Base-by-base conservation (phyloP, 2,329 filamentous ascomycete species). In the Sodiomyces alkalinus region DNA sequence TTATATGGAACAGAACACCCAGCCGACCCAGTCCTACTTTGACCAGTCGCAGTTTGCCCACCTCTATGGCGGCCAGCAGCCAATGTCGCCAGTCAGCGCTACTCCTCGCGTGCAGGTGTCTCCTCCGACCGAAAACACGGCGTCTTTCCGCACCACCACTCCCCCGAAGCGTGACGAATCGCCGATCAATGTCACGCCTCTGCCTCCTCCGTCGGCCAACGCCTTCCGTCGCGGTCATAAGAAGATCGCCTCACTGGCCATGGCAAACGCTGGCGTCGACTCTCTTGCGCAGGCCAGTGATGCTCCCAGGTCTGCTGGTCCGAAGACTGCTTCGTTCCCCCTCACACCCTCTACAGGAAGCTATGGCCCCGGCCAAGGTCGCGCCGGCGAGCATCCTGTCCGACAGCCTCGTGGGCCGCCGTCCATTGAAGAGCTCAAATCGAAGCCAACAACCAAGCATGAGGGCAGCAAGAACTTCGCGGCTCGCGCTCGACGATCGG, bases 381-480 rank as follows among this genome's bases (percentile, higher is more conserved):
- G 90, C 48, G 85, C 85, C 46, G 90, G 90, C 41, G 90, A 96
- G 56, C 90, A 98, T 49, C 90, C 90, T 7, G 60, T 82, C 29
- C 85, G 90, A 33, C 90, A 98, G 55, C 90, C 90, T 29, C 82
- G 85, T 38, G 86, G 86, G 5, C 90, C 90, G 15, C 90, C 90
- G 10, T 74, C 81, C 10, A 67, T 96, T 28, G 90, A 98, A 41
- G 90, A 98, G 57, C 73, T 98, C 34, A 72, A 78, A 45, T 68
- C 77, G 13, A 90, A 86, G 56, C 90, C 90, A 2, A 96, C 87
- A 7, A 76, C 82, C 40, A 93, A 85, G 58, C 73, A 87, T 38
- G 87, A 96, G 52, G 90, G 87, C 15, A 94, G 87, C 73, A 77
- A 94, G 71, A 98, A 98, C 61, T 98, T 98, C 56, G 80, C 80